Base-by-base conservation (phyloP, 495 filamentous ascomycete species). In the Penicillium cosmopolitanum region DNA sequence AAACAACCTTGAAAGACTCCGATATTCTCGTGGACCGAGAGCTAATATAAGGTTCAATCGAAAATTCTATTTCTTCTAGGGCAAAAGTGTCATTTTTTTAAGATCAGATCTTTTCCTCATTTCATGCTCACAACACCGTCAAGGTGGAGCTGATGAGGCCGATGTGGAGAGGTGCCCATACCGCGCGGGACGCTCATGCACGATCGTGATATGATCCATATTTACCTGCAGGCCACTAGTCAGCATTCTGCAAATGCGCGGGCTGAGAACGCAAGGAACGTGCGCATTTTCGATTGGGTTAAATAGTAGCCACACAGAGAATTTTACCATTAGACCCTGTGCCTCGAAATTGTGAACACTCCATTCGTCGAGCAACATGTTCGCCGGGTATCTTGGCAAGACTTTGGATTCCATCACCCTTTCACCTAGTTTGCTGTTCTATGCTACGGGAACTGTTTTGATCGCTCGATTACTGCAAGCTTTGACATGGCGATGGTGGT, bases 281-380 rank as follows among this genome's bases (percentile, higher is more conserved):
- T 48, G 46, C 46, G 11, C 46, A 4, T 12, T 23, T 23, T 12
- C 12, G 3, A 48, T 48, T 28, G 19, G 46, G 2, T 15, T 48
- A 13, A 13, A 48, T 10, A 11, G 10, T 21, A 6, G 13, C 2
- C 42, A n/a, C 16, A 19, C 42, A 48, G 23, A 48, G 15, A 44
- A 44, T 44, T 9, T 18, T 19, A 16, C 8, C n/a, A 44, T 18
- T 19, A 12, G n/a, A 16, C 42, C 15, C 42, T n/a, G 21, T 5
- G 46, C 11, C 31, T 48, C 18, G 46, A 48, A 48, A 48, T 28
- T n/a, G 19, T 6, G 8, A 12, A 4, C 9, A 25, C 2, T 28
- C 21, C 6, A 48, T 48, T 48, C 21, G 21, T 7, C 46, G n/a
- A 23, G 46, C 46, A 28, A 48, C 21, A 48, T 48, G 46, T 48